Evolutionary conservation across 306 rosid species (phyloP).

Genomic region (Canavalia gladiata): DNA sequence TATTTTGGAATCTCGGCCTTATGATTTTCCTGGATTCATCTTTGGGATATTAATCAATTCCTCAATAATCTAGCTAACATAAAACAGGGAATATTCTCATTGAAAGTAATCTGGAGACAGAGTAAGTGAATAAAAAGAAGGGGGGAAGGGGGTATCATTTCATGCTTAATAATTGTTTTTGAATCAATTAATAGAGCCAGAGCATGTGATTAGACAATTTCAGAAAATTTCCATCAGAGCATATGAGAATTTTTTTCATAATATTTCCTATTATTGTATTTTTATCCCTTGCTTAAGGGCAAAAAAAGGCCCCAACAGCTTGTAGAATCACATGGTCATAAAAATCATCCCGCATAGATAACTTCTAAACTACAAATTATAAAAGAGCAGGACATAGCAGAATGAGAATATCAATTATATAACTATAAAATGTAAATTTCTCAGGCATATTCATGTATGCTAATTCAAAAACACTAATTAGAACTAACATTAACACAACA

Average conservation of each 20-base stretch:
- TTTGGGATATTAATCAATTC: not conserved
- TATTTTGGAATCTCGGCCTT: slow-evolving; percentile 15
- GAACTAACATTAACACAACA: not conserved
- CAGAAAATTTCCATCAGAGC: not conserved
- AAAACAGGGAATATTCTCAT: not conserved
- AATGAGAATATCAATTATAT: not conserved
- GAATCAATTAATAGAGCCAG: not conserved
- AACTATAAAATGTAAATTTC: not conserved
- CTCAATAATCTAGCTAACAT: not conserved
- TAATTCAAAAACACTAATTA: not conserved
- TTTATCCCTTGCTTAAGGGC: not conserved
- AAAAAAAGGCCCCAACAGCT: not conserved
- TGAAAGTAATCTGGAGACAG: not conserved
- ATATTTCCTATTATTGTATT: not conserved
- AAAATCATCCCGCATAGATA: not conserved
- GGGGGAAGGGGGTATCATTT: not conserved
- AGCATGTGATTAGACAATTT: not conserved
- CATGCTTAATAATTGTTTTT: not conserved
- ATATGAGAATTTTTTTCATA: not conserved
- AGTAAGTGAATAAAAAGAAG: not conserved
- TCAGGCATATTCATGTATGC: not conserved
- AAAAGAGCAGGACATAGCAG: not conserved
- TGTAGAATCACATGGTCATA: not conserved
- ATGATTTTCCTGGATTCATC: not conserved
- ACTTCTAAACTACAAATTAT: not conserved